Evolutionary conservation across 164 flowering plant species (phyloP), one percentile per base, ranked within the genome.

Genomic region (Taxillus chinensis): DNA sequence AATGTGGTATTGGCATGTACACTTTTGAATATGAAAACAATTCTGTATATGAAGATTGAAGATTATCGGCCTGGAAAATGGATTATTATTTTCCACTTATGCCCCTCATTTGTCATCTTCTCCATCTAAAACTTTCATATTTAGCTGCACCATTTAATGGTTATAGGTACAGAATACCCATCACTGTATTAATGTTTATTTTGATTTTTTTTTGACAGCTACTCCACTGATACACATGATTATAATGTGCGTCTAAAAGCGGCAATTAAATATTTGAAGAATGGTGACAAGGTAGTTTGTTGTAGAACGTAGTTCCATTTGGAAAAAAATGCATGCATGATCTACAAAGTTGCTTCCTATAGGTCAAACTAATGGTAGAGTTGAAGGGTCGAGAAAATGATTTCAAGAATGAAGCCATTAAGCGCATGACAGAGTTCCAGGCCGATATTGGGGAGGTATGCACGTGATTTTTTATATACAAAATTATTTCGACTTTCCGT

Each of bases 191-290:
- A 27, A 27, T 27, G 27, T 27, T 27, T 27, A 27, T 27, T 27
- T 27, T 48, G 61, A 8, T 48, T 16, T 45, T 59, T 12, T 3
- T 57, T 59, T 57, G 54, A 60, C 83, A 90, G 98, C 77, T 93
- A 89, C 73, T 90, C 83, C 71, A 90, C 90, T 68, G 97, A 93
- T 72, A 75, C 80, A 41, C 98, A 93, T 76, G 98, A 93, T 77
- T 90, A 93, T 72, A 67, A 84, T 60, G 96, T 90, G 55, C 86
- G 95, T 61, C 68, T 90, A 73, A 90, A 58, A 82, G 86, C 97
- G 65, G 95, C 95, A 49, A 57, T 70, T 77, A 93, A 80, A 76
- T 87, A 88, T 74, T 70, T 88, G 67, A 84, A 74, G 62, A 92
- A 83, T 45, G 99, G 97, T 46, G 84, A 93, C 78, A 90, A 86